Evolutionary conservation across 2,329 filamentous ascomycete genomes (phyloP), one percentile per base, ranked within the genome.

Genomic region (Alternaria arbusti): DNA sequence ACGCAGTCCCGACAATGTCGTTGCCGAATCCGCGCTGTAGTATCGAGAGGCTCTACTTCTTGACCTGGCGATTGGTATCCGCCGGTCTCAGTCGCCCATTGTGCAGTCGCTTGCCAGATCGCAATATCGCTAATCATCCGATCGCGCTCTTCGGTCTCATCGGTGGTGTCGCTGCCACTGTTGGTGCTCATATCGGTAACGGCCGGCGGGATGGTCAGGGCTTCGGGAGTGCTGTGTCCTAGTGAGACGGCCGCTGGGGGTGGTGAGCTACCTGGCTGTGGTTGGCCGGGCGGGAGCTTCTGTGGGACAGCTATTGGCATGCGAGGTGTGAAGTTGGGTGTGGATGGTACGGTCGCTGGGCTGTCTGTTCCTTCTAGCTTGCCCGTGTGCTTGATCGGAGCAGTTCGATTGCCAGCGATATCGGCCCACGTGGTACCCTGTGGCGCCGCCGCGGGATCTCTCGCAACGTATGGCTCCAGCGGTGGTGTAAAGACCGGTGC

Each of bases 361-460:
- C 25, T 36, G 15, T 46, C 40, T 15, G 43, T 43, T 45, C 23
- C 30, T n/a, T 22, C 17, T 15, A 47, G 22, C 25, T 55, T 44
- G 9, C 15, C 11, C 22, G 54, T 17, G 3, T 30, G 36, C 12
- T 44, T 26, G 12, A 22, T 12, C 15, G 6, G 57, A 40, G 46
- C 46, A 44, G n/a, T 4, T 20, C 40, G 46, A 15, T 54, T 61
- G 11, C 55, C 52, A 10, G 58, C 65, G 17, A 65, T 36, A 10
- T 45, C 51, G 17, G 65, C 65, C 65, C 65, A 67, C 6, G 62
- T 67, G n/a, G 47, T 64, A 6, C 26, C 47, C 12, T 49, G 40
- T n/a, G 40, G 23, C 10, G 22, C 22, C 13, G 40, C 13, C n/a
- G 52, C 49, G 12, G 12, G 4, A 10, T 25, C 9, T 22, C 12